Evolutionary conservation across 2,329 filamentous ascomycete genomes (phyloP).

Genomic region (Verticillium albo-atrum): DNA sequence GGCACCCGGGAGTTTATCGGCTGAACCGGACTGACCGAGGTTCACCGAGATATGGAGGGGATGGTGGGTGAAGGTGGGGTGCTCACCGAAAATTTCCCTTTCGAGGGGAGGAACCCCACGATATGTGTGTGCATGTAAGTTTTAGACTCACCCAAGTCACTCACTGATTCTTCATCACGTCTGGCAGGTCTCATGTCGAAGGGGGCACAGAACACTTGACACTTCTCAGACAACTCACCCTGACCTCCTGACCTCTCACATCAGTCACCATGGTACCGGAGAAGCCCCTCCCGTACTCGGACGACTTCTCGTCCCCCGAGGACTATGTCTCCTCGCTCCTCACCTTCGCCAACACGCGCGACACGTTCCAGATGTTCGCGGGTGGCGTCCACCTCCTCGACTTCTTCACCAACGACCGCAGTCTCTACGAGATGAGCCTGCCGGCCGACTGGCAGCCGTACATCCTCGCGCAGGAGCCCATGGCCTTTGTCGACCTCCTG

Average conservation of each 20-base stretch:
- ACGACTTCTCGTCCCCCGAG: constrained; percentile 66
- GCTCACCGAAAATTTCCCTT: constrained; percentile 13
- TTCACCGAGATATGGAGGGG: neutral
- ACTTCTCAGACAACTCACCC: no score
- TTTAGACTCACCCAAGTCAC: neutral
- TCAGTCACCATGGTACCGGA: constrained; percentile 39
- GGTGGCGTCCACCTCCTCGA: constrained; percentile 97
- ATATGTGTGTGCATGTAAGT: neutral
- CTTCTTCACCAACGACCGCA: constrained; percentile 83
- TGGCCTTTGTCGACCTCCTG: constrained; percentile 74
- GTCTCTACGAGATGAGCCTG: constrained; percentile 74
- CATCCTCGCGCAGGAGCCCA: constrained; percentile 65
- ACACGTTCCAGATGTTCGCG: constrained; percentile 81
- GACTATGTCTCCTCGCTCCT: constrained; percentile 77
- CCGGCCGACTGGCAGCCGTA: constrained; percentile 79
- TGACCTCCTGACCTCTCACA: no score
- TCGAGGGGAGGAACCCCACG: neutral
- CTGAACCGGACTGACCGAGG: neutral
- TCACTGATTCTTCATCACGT: constrained; percentile 4
- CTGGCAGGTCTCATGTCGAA: no score
- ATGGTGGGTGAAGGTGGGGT: neutral
- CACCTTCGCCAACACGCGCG: constrained; percentile 67
- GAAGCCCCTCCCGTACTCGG: constrained; percentile 62
- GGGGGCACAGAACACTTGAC: no score
- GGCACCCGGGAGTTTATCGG: neutral